Evolutionary conservation across 169 alveolate species (phyloP), one percentile per base, ranked within the genome.

Genomic region (Sarcocystis neurona): DNA sequence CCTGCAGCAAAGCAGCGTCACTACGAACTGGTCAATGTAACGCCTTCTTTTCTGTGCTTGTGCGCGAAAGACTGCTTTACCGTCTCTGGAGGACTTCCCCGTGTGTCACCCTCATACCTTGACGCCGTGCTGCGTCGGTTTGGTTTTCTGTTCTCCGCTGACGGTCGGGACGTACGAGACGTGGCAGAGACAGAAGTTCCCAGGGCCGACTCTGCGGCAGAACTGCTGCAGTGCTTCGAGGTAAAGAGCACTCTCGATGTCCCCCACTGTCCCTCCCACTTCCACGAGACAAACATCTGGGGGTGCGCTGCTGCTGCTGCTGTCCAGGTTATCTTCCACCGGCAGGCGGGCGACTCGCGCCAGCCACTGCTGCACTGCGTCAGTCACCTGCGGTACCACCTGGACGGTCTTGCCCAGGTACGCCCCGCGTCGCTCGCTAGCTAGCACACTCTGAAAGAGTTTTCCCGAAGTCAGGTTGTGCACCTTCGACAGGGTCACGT

Each of bases 221-320:
- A 98, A 90, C 91, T 97, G 98, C 89, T 98, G 97, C 41, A 97
- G 90, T 0, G 99, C 98, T 88, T 98, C 99, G 84, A 96, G 93
- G 90, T 97, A 97, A 2, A 97, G 97, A 6, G 98, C 97, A 56
- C 98, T 95, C 92, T 98, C 99, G 37, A 97, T 94, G 91, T 98
- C 99, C 47, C 99, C 99, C 5, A 98, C 99, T 5, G 99, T 97
- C 23, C 99, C 92, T 43, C 99, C 99, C n/a, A 98, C 97, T 92
- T 98, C 99, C 43, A 98, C 94, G 56, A 98, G 93, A 56, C 99
- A 97, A 46, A 98, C 94, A 37, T 98, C 98, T 12, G 99, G 97
- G 10, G 93, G 89, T 79, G 87, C 93, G 34, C 20, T 12, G 75
- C 8, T n/a, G 75, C 39, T 10, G 63, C n/a, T 10, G 75, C 41